Evolutionary conservation across 495 filamentous ascomycete genomes (phyloP).

Genomic region (Bombardia bombarda): DNA sequence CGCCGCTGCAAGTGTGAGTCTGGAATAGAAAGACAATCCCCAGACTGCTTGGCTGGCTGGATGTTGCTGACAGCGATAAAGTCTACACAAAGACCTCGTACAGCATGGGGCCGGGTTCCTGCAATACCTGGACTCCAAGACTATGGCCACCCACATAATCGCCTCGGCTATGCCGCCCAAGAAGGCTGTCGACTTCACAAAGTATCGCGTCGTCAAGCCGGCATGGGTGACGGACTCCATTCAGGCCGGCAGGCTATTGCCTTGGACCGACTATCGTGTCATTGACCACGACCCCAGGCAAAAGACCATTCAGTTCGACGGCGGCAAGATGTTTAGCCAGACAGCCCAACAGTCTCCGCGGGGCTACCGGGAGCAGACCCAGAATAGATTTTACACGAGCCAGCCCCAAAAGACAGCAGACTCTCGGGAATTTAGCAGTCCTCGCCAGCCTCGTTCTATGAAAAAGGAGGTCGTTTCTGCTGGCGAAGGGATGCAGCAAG

Average conservation of each 20-base stretch:
- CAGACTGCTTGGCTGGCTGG: too few species aligned
- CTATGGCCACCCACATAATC: constrained; percentile 89
- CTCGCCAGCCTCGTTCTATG: constrained; percentile 14
- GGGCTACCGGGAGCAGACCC: constrained; percentile 68
- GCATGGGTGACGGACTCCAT: constrained; percentile 92
- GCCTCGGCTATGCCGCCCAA: constrained; percentile 84
- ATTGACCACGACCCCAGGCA: constrained; percentile 74
- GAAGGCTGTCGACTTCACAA: constrained; percentile 76
- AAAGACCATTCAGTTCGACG: constrained; percentile 60
- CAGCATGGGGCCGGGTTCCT: constrained; percentile 86
- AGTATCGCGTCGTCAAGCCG: constrained; percentile 91
- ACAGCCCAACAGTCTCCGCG: constrained; percentile 32
- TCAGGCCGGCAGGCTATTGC: constrained; percentile 65
- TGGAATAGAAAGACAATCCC: not conserved
- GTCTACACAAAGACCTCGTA: constrained; percentile 74
- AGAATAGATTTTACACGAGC: constrained; percentile 68
- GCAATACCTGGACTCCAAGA: constrained; percentile 93
- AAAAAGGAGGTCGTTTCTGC: constrained; percentile 1
- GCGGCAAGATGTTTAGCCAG: constrained; percentile 61
- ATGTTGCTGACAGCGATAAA: constrained; percentile 3
- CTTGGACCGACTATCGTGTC: constrained; percentile 77
- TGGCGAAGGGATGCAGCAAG: constrained; percentile 6
- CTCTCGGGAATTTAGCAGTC: constrained; percentile 10
- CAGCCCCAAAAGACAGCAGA: constrained; percentile 45
- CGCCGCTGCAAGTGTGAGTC: constrained; percentile 63